Conservation (phyloP, 257 asterid species). For the Scutellaria baicalensis region DNA sequence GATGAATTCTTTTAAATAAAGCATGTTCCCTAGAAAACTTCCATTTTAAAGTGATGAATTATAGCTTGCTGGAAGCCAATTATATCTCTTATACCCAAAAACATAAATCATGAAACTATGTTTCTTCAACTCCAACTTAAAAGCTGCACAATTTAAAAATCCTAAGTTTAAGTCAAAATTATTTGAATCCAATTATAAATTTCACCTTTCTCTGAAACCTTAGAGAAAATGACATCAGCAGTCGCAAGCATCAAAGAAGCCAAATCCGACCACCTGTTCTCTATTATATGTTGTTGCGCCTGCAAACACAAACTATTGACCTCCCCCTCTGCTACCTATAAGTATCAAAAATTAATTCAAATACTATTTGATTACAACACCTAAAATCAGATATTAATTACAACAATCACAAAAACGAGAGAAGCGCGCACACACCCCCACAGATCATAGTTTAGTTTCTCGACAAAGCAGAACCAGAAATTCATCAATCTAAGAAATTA, state of each 20-base stretch:
- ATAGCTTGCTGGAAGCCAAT: neutral
- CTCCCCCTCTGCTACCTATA: slow-evolving; percentile 84
- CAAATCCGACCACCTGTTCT: slow-evolving; percentile 78
- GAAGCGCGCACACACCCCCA: neutral
- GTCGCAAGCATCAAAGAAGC: slow-evolving; percentile 78
- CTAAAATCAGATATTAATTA: neutral
- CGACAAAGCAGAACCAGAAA: no score
- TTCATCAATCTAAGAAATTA: neutral
- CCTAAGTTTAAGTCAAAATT: neutral
- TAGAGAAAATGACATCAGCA: slow-evolving; percentile 76
- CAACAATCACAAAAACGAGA: neutral
- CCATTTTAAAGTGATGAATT: neutral
- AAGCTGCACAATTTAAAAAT: neutral
- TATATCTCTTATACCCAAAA: neutral
- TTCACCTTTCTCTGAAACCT: slow-evolving; percentile 88
- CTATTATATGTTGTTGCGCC: slow-evolving; percentile 71
- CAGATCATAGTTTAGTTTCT: no score
- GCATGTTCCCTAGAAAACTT: neutral
- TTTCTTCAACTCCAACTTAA: neutral
- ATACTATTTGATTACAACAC: neutral
- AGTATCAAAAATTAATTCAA: neutral
- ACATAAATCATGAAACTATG: neutral
- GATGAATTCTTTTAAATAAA: neutral
- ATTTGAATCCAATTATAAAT: neutral
- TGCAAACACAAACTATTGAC: slow-evolving; percentile 65